Conservation (phyloP, 202 grass and related monocot species). For the Alloteropsis angusta region DNA sequence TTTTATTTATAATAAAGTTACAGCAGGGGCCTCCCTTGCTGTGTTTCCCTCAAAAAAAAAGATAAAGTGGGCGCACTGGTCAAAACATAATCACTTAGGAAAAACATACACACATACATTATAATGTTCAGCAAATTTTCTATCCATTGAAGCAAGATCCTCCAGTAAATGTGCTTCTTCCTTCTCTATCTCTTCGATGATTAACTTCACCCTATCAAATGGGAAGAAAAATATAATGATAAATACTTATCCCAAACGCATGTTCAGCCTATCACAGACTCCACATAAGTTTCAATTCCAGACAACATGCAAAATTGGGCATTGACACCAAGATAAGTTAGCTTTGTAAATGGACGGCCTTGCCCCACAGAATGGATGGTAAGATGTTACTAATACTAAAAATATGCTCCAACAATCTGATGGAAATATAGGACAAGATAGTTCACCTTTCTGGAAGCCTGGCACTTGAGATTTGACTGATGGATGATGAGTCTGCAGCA, state of each 20-base stretch:
- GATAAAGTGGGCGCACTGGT: too few relatives aligned
- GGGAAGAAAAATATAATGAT: not conserved
- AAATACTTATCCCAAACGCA: not conserved
- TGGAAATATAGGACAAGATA: not conserved
- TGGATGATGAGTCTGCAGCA: slow-evolving; percentile 59
- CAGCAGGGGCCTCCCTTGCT: too few relatives aligned
- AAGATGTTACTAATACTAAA: not conserved
- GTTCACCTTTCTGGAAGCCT: slow-evolving; percentile 84
- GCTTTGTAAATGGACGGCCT: not conserved
- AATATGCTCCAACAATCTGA: not conserved
- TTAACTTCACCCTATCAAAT: slow-evolving; percentile 77
- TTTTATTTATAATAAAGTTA: too few relatives aligned
- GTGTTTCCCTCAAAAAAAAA: too few relatives aligned
- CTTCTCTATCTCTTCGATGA: slow-evolving; percentile 91
- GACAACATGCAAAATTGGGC: slow-evolving; percentile 15
- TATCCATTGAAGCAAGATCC: slow-evolving; percentile 95
- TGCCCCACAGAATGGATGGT: not conserved
- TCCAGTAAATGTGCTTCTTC: slow-evolving; percentile 80
- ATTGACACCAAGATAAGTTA: not conserved
- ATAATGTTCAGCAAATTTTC: slow-evolving; percentile 97
- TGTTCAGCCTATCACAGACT: not conserved
- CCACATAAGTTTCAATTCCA: not conserved
- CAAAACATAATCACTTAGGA: not conserved
- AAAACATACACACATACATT: slow-evolving; percentile 46
- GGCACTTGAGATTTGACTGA: slow-evolving; percentile 83